Evolutionary conservation across 148 eudicot species (phyloP).

Genomic region (Spergularia bocconei): DNA sequence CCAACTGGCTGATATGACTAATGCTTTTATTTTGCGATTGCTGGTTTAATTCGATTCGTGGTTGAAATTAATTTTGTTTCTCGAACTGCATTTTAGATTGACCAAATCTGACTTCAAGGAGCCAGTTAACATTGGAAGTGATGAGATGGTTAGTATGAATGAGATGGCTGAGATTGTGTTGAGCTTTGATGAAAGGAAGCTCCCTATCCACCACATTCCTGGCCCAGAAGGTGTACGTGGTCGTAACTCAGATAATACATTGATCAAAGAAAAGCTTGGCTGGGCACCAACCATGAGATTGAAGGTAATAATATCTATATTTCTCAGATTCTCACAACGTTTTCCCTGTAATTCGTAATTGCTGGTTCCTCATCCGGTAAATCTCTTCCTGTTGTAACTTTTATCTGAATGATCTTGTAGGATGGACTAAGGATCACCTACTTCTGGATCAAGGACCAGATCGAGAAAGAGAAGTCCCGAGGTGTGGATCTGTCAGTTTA

Average conservation of each 20-base stretch:
- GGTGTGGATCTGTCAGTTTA: conserved; percentile 66
- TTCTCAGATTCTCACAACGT: neutral
- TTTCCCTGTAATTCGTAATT: neutral
- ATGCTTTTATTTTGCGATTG: neutral
- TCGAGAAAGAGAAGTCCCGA: conserved; percentile 77
- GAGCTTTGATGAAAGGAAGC: conserved; percentile 72
- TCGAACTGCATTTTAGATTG: conserved; percentile 39
- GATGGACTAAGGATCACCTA: conserved; percentile 94
- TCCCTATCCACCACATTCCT: conserved; percentile 90
- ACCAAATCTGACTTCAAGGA: conserved; percentile 89
- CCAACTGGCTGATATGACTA: neutral
- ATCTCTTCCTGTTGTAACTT: neutral
- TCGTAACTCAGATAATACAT: conserved; percentile 90
- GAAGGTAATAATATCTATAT: conserved; percentile 47
- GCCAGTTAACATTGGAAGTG: conserved; percentile 94
- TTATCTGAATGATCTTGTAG: conserved; percentile 27
- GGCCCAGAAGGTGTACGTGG: conserved; percentile 99
- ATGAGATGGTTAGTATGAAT: conserved; percentile 99
- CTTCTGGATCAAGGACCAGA: conserved; percentile 92
- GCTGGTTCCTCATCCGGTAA: neutral
- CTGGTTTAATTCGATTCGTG: neutral
- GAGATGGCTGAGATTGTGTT: conserved; percentile 96
- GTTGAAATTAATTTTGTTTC: neutral
- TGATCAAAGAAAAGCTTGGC: conserved; percentile 92
- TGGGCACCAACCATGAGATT: conserved; percentile 96